Percentiles rank a stretch among this genome's conserved stretches.
Conservation (phyloP, 345 rosid species). For the Heritiera fomes region DNA sequence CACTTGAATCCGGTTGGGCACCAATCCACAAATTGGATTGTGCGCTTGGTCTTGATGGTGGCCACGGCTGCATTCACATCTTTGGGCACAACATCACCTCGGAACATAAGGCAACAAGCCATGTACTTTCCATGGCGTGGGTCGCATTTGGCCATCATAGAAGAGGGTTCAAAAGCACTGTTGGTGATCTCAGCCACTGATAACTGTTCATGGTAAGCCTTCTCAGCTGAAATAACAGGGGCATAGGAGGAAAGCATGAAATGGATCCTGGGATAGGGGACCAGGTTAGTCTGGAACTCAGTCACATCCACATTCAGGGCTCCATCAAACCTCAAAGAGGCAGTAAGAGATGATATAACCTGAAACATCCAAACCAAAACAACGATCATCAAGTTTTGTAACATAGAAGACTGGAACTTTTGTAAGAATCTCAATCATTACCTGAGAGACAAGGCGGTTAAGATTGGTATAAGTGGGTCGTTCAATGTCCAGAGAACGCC, state of each 20-base stretch:
- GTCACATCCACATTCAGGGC: constrained; percentile 65
- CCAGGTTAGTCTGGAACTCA: constrained; percentile 65
- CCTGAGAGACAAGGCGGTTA: constrained; percentile 63
- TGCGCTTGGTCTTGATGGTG: constrained; percentile 61
- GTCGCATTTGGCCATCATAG: constrained; percentile 66
- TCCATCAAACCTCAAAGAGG: constrained; percentile 63
- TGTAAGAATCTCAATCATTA: not conserved
- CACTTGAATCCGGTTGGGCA: constrained; percentile 56
- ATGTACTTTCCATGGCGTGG: constrained; percentile 70
- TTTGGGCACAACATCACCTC: constrained; percentile 64
- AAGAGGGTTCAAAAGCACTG: constrained; percentile 61
- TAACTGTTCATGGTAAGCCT: constrained; percentile 59
- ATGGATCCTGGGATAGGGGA: constrained; percentile 64
- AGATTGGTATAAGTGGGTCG: constrained; percentile 63
- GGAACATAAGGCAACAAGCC: constrained; percentile 65
- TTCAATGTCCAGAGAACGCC: constrained; percentile 64
- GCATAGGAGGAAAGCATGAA: constrained; percentile 68
- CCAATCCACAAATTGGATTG: constrained; percentile 60
- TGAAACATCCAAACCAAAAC: constrained; percentile 17
- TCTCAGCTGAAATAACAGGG: constrained; percentile 58
- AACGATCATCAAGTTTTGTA: not conserved
- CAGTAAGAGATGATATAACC: constrained; percentile 65
- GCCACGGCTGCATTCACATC: constrained; percentile 60
- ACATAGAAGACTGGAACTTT: not conserved
- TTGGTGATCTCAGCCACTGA: constrained; percentile 65